Percentiles rank a stretch among this genome's conserved stretches.
phyloP scores from a whole-genome alignment of 2,329 filamentous ascomycete genomes.

The Aspergillus eucalypticola region DNA sequence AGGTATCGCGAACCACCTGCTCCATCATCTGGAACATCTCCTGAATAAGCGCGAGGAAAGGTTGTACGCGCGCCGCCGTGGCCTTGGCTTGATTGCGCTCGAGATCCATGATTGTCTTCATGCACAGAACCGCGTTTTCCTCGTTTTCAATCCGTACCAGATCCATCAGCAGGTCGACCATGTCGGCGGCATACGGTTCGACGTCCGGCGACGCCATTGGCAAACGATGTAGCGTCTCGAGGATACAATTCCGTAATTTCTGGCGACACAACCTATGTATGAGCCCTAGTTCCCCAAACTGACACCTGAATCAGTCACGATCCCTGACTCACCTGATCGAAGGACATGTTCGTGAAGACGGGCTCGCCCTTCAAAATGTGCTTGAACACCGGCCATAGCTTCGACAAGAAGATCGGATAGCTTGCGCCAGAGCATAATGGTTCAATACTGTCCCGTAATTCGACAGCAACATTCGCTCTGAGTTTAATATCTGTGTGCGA shows the following conservation, averaged over 20 bases:
- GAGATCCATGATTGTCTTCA: slow-evolving; percentile 97
- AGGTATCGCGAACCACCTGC: slow-evolving; percentile 88
- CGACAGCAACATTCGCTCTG: slow-evolving; percentile 78
- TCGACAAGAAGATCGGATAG: slow-evolving; percentile 80
- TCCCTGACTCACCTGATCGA: slow-evolving; percentile 71
- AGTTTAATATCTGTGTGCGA: slow-evolving; percentile 70
- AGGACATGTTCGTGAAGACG: slow-evolving; percentile 85
- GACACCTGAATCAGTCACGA: neutral
- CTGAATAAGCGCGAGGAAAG: slow-evolving; percentile 86
- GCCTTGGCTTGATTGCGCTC: slow-evolving; percentile 89
- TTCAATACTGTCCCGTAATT: slow-evolving; percentile 89
- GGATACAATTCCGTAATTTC: slow-evolving; percentile 88
- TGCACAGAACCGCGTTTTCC: slow-evolving; percentile 96
- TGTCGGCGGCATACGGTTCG: slow-evolving; percentile 83
- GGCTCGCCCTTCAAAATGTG: slow-evolving; percentile 80
- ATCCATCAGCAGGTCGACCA: slow-evolving; percentile 86
- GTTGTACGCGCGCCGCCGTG: slow-evolving; percentile 78
- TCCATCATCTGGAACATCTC: slow-evolving; percentile 97
- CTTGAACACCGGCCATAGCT: slow-evolving; percentile 86
- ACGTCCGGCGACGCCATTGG: slow-evolving; percentile 74
- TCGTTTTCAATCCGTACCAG: slow-evolving; percentile 92
- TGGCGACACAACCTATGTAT: slow-evolving; percentile 32
- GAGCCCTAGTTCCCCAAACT: neutral
- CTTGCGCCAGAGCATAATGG: slow-evolving; percentile 73
- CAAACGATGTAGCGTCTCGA: slow-evolving; percentile 92